These are phyloP conservation scores for Theobroma grandiflorum DNA, from an alignment of 441 rosid genomes.

Conservation along the genomic window DNA sequence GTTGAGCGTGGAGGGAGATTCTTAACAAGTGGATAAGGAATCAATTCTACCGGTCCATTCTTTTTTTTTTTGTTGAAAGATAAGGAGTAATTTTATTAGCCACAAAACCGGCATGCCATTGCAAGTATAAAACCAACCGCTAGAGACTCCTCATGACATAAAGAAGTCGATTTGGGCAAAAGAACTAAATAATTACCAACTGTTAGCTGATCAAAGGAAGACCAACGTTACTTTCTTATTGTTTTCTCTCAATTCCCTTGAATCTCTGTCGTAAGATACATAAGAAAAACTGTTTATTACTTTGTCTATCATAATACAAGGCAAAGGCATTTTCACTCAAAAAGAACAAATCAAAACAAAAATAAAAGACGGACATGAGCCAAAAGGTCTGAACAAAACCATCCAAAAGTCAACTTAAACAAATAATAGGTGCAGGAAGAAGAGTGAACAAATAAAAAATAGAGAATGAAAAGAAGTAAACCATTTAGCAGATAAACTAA, in stretches of 20 bases:
- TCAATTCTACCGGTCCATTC: background rate
- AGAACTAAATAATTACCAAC: too few relatives aligned
- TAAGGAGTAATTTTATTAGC: too few relatives aligned
- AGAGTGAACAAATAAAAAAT: background rate
- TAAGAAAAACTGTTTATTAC: background rate
- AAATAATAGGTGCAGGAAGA: conserved; percentile 5
- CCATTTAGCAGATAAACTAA: too few relatives aligned
- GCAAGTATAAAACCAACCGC: too few relatives aligned
- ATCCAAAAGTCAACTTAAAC: background rate
- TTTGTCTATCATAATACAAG: background rate
- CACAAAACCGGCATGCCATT: too few relatives aligned
- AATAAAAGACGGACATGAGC: background rate
- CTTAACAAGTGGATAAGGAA: background rate
- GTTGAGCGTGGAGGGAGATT: background rate
- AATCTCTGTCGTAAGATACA: background rate
- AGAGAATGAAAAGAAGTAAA: too few relatives aligned
- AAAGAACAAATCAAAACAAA: background rate
- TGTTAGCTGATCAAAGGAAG: too few relatives aligned
- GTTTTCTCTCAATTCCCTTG: background rate
- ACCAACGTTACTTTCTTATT: background rate
- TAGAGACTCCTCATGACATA: too few relatives aligned
- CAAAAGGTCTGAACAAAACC: background rate
- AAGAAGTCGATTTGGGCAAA: too few relatives aligned
- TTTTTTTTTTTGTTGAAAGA: too few relatives aligned
- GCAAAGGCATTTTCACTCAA: background rate